Evolutionary conservation across 805 yeast species (phyloP).

Genomic region (Zygoascus tannicola): DNA sequence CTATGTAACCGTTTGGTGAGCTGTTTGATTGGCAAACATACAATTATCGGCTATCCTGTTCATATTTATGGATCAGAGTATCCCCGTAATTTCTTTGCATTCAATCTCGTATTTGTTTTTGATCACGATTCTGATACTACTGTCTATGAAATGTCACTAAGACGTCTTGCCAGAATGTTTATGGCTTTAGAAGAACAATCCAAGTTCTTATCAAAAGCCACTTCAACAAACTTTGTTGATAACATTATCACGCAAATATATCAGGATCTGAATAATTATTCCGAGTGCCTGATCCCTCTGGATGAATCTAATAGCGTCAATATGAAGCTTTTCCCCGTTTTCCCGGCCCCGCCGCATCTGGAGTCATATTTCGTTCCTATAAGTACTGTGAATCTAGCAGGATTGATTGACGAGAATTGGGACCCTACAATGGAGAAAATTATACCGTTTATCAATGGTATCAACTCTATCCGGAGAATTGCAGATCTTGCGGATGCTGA

Average conservation of each 20-base stretch:
- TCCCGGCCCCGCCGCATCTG: slow-evolving; percentile 69
- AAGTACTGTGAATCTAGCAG: slow-evolving; percentile 65
- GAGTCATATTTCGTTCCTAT: slow-evolving; percentile 84
- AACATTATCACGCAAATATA: slow-evolving; percentile 80
- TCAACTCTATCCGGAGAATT: slow-evolving; percentile 71
- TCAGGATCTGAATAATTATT: slow-evolving; percentile 89
- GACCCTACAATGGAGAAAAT: slow-evolving; percentile 93
- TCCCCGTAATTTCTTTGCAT: slow-evolving; percentile 84
- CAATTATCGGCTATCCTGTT: slow-evolving; percentile 84
- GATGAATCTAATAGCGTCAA: slow-evolving; percentile 85
- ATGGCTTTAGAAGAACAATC: slow-evolving; percentile 84
- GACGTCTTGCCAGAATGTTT: slow-evolving; percentile 80
- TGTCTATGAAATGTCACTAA: slow-evolving; percentile 68
- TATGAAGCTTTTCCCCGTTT: slow-evolving; percentile 85
- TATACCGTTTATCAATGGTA: slow-evolving; percentile 77
- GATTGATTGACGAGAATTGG: slow-evolving; percentile 84
- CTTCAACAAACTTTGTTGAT: slow-evolving; percentile 40
- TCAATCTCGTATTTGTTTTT: slow-evolving; percentile 89
- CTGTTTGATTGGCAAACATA: slow-evolving; percentile 56
- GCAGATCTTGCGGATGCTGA: slow-evolving; percentile 76
- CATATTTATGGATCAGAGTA: slow-evolving; percentile 64
- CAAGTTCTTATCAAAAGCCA: slow-evolving; percentile 50
- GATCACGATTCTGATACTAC: slow-evolving; percentile 64
- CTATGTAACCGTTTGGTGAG: slow-evolving; percentile 76
- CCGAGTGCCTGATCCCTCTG: slow-evolving; percentile 91